phyloP scores from a whole-genome alignment of 2,329 filamentous ascomycete species.

The Polytolypa hystricis region DNA sequence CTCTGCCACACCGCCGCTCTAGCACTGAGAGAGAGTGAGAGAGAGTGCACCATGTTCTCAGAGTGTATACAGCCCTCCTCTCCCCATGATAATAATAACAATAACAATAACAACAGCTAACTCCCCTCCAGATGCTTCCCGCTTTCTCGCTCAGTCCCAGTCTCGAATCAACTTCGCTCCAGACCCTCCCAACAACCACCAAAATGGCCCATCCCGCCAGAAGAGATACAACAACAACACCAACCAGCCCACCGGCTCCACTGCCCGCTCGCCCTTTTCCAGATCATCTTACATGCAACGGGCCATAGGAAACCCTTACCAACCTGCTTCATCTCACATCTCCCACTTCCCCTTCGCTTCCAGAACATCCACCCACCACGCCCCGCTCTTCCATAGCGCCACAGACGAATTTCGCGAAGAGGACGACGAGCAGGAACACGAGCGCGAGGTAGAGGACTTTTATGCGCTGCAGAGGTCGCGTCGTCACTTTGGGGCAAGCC shows the following conservation, averaged over 20 bases:
- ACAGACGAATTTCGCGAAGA: conserved; percentile 85
- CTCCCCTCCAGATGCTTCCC: conserved; percentile 78
- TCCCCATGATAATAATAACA: no score
- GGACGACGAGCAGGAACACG: conserved; percentile 83
- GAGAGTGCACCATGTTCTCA: conserved; percentile 16
- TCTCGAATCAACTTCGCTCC: conserved; percentile 70
- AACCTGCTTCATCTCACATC: conserved; percentile 58
- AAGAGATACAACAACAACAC: conserved; percentile 35
- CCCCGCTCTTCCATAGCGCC: conserved; percentile 88
- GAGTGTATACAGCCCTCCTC: conserved; percentile 11
- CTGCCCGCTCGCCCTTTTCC: no score
- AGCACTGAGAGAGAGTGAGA: no score
- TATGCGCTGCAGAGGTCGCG: conserved; percentile 85
- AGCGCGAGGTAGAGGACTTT: conserved; percentile 85
- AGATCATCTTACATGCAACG: conserved; percentile 42
- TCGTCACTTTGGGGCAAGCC: conserved; percentile 73
- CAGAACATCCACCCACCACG: conserved; percentile 63
- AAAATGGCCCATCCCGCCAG: conserved; percentile 38
- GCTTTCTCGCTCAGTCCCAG: conserved; percentile 92
- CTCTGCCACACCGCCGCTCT: no score
- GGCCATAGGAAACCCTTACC: conserved; percentile 65
- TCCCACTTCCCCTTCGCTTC: conserved; percentile 70
- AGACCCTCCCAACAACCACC: conserved; percentile 39
- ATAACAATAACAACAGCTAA: no score
- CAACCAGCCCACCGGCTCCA: no score